A percentile compares a stretch with the other conserved stretches of the same genome.
Conservation (phyloP, 805 yeast species). For the Tanozyma kutaoensis region DNA sequence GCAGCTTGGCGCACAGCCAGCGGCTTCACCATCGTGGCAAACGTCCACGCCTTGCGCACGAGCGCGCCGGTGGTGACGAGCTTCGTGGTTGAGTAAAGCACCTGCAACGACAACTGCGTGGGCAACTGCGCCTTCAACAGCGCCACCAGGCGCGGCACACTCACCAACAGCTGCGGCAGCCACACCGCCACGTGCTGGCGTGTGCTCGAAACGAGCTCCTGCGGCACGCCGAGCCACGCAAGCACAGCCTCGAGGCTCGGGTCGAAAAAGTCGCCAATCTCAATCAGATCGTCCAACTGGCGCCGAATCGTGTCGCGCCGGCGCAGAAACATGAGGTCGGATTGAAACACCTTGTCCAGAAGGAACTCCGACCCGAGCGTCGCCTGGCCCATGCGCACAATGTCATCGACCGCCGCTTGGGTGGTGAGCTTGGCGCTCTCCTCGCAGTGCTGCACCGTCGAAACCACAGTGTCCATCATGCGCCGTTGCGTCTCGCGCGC, state of each 20-base stretch:
- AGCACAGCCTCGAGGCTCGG: constrained; percentile 54
- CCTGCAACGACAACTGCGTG: constrained; percentile 23
- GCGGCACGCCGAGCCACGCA: constrained; percentile 27
- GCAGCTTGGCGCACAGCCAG: constrained; percentile 32
- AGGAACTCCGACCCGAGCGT: constrained; percentile 53
- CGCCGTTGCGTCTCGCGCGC: constrained; percentile 56
- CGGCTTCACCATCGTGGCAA: constrained; percentile 21
- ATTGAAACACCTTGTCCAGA: constrained; percentile 49
- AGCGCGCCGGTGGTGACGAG: constrained; percentile 28
- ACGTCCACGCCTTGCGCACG: constrained; percentile 21
- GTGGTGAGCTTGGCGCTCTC: constrained; percentile 54
- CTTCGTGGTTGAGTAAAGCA: constrained; percentile 23
- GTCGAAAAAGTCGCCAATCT: constrained; percentile 67
- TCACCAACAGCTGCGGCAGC: constrained; percentile 18
- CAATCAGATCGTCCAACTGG: constrained; percentile 44
- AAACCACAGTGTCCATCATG: constrained; percentile 52
- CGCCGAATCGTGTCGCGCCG: constrained; percentile 48
- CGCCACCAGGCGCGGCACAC: constrained; percentile 16
- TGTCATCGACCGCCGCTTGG: constrained; percentile 41
- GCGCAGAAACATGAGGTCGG: constrained; percentile 75
- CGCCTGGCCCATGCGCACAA: constrained; percentile 47
- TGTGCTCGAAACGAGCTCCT: constrained; percentile 13
- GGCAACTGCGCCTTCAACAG: constrained; percentile 19
- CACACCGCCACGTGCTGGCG: constrained; percentile 15
- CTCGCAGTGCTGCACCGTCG: constrained; percentile 55